phyloP scores from a whole-genome alignment of 495 filamentous ascomycete genomes.

The Penicillium canescens region DNA sequence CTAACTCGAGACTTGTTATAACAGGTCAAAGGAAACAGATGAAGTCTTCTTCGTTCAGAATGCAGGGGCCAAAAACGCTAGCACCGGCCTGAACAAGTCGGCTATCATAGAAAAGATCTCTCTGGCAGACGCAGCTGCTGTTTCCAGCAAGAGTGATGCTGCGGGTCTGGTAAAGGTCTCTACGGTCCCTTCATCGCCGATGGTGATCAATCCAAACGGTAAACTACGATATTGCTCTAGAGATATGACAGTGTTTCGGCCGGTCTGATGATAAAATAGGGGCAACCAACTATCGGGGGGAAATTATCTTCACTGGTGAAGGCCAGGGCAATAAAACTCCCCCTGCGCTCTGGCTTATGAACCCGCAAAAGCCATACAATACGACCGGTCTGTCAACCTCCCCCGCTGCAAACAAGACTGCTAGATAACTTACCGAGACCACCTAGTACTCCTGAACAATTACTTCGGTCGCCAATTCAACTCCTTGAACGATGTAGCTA shows the following conservation, averaged over 20 bases:
- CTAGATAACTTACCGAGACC: neutral
- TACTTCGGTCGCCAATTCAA: constrained; percentile 38
- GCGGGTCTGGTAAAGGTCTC: constrained; percentile 40
- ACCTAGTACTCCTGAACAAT: constrained; percentile 31
- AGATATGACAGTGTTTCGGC: too few species aligned
- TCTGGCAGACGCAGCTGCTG: constrained; percentile 35
- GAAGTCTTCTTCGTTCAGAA: constrained; percentile 56
- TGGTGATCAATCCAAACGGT: constrained; percentile 54
- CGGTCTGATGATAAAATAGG: constrained; percentile 24
- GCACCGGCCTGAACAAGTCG: constrained; percentile 53
- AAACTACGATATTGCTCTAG: constrained; percentile 4
- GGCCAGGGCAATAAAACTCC: constrained; percentile 46
- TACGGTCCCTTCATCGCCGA: constrained; percentile 32
- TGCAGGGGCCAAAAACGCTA: constrained; percentile 43
- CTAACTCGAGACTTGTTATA: neutral
- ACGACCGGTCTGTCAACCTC: constrained; percentile 36
- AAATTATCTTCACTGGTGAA: constrained; percentile 46
- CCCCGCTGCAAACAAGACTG: neutral
- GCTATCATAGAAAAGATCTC: constrained; percentile 51
- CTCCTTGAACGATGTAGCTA: constrained; percentile 27
- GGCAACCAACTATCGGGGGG: constrained; percentile 46
- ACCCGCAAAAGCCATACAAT: constrained; percentile 49
- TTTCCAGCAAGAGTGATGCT: constrained; percentile 40
- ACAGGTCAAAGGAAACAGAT: constrained; percentile 41
- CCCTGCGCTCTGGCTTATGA: constrained; percentile 45